phyloP scores from a whole-genome alignment of 768 basidiomycete genomes.

The Mycena rebaudengoi region DNA sequence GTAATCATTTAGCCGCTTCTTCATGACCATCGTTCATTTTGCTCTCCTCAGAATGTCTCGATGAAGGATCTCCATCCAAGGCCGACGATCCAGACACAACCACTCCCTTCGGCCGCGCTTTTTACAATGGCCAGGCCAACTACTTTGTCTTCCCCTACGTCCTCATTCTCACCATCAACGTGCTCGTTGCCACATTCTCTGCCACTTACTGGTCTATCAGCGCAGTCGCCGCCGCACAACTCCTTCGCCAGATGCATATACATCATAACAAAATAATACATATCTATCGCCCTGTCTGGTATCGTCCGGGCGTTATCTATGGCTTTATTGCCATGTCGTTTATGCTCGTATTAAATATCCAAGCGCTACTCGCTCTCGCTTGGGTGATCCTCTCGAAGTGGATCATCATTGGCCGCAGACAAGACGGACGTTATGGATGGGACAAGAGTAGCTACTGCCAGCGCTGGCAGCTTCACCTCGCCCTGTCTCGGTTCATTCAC shows the following conservation, averaged over 20 bases:
- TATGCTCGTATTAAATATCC: constrained; percentile 45
- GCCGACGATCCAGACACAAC: constrained; percentile 38
- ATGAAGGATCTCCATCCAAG: constrained; percentile 27
- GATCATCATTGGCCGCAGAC: constrained; percentile 50
- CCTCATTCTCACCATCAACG: constrained; percentile 46
- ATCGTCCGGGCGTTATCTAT: constrained; percentile 49
- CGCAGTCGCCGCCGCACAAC: constrained; percentile 48
- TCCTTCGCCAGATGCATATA: constrained; percentile 44
- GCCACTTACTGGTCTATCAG: constrained; percentile 53
- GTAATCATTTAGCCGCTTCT: constrained; percentile 26
- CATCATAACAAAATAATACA: constrained; percentile 36
- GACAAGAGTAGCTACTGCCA: constrained; percentile 59
- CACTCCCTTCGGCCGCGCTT: constrained; percentile 54
- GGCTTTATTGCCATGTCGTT: constrained; percentile 50
- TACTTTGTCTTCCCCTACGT: constrained; percentile 52
- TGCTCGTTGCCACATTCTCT: constrained; percentile 45
- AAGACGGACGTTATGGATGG: constrained; percentile 52
- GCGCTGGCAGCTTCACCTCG: constrained; percentile 57
- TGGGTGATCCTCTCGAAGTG: constrained; percentile 56
- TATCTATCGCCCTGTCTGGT: constrained; percentile 48
- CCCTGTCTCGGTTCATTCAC: constrained; percentile 46
- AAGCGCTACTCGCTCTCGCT: constrained; percentile 45
- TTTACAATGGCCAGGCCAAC: constrained; percentile 48
- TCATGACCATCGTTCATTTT: background rate
- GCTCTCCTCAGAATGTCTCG: constrained; percentile 14